Conservation (phyloP, 371 early-diverging fungal species). For the Capniomyces stellatus region DNA sequence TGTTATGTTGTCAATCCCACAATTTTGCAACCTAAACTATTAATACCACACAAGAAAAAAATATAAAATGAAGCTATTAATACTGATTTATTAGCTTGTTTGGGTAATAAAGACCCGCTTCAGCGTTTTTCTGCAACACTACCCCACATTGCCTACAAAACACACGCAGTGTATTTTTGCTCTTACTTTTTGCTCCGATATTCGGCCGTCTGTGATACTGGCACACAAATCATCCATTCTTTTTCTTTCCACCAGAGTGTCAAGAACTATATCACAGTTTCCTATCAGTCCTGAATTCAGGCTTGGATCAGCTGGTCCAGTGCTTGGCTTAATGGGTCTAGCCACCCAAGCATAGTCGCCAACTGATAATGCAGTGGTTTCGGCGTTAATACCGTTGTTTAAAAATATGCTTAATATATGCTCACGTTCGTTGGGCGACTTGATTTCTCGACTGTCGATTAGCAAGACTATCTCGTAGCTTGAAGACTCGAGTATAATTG, state of each 20-base stretch:
- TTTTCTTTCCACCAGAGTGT: slow-evolving; percentile 85
- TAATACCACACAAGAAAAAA: too few species aligned
- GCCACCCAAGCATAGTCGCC: slow-evolving; percentile 89
- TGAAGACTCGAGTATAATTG: neutral
- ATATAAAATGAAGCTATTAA: too few species aligned
- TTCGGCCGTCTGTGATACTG: slow-evolving; percentile 90
- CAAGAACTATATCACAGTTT: slow-evolving; percentile 55
- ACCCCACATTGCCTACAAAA: too few species aligned
- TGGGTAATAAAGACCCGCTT: too few species aligned
- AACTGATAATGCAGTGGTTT: slow-evolving; percentile 45
- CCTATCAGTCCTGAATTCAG: slow-evolving; percentile 1
- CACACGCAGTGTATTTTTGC: too few species aligned
- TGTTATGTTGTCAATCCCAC: slow-evolving; percentile 49
- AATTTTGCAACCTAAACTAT: slow-evolving; percentile 41
- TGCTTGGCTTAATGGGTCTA: slow-evolving; percentile 10
- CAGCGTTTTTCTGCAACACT: too few species aligned
- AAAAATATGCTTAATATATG: slow-evolving; percentile 49
- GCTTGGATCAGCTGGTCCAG: neutral
- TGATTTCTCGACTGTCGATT: slow-evolving; percentile 72
- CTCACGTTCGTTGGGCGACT: slow-evolving; percentile 38
- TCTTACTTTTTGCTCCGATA: slow-evolving; percentile 90
- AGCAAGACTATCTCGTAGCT: slow-evolving; percentile 44
- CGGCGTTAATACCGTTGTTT: slow-evolving; percentile 30
- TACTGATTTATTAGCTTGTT: too few species aligned
- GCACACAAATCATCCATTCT: slow-evolving; percentile 75